phyloP scores from a whole-genome alignment of 139 green algal species.

The Mesostigma viride region DNA sequence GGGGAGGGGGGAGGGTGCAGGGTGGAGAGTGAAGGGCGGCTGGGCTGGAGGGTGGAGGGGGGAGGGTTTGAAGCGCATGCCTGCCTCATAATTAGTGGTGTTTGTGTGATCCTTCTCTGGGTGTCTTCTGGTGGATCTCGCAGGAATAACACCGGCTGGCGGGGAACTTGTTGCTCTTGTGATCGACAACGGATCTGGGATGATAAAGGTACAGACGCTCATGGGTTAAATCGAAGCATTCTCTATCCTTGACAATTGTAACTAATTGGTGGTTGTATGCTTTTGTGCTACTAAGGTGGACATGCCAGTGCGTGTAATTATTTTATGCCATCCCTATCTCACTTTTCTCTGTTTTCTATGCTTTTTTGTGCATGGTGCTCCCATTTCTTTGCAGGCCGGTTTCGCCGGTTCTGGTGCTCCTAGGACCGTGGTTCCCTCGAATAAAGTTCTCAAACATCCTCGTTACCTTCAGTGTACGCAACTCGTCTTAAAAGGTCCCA shows the following conservation, averaged over 20 bases:
- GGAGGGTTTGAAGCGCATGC: too few relatives aligned
- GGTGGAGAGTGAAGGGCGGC: too few relatives aligned
- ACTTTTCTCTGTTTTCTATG: background rate
- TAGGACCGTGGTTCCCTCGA: slow-evolving; percentile 38
- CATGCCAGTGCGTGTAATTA: background rate
- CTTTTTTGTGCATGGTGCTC: background rate
- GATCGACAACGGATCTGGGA: slow-evolving; percentile 40
- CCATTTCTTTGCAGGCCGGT: slow-evolving; percentile 33
- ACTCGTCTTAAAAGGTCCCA: too few relatives aligned
- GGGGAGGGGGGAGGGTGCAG: too few relatives aligned
- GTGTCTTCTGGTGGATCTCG: too few relatives aligned
- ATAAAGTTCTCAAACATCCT: slow-evolving; percentile 43
- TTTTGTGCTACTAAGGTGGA: background rate
- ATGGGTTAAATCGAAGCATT: background rate
- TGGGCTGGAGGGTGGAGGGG: too few relatives aligned
- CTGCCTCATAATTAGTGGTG: too few relatives aligned
- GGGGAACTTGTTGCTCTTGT: slow-evolving; percentile 34
- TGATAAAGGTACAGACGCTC: slow-evolving; percentile 20
- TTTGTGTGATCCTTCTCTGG: too few relatives aligned
- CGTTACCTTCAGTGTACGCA: too few relatives aligned
- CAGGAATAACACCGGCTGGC: too few relatives aligned
- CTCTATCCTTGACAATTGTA: too few relatives aligned
- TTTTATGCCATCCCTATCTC: background rate
- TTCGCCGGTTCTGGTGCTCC: slow-evolving; percentile 44
- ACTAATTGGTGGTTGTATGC: background rate